Percentiles rank a stretch among this genome's conserved stretches.
Evolutionary conservation across 2,329 filamentous ascomycete genomes (phyloP).

Genomic region (Lithohypha guttulata): DNA sequence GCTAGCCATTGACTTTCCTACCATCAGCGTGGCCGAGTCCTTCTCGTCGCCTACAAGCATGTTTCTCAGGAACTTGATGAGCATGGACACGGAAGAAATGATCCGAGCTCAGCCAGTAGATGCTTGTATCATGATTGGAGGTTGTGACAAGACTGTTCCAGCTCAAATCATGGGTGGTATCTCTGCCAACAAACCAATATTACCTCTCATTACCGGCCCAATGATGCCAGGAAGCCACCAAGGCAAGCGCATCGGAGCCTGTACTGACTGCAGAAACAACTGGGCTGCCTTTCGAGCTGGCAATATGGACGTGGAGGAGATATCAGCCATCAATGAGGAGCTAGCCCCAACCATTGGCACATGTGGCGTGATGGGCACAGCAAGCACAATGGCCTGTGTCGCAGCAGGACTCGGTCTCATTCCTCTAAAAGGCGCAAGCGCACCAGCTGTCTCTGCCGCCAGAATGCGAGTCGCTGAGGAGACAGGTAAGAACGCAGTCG

Average conservation of each 20-base stretch:
- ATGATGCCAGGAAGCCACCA: conserved; percentile 60
- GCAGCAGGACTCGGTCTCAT: conserved; percentile 44
- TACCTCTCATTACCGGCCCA: conserved; percentile 59
- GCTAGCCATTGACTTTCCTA: conserved; percentile 61
- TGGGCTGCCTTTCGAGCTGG: conserved; percentile 61
- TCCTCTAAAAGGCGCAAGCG: conserved; percentile 42
- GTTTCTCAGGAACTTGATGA: conserved; percentile 65
- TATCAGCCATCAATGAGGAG: conserved; percentile 59
- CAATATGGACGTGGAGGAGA: conserved; percentile 60
- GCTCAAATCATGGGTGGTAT: conserved; percentile 68
- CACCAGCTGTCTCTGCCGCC: conserved; percentile 43
- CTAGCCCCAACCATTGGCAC: conserved; percentile 57
- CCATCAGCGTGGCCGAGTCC: conserved; percentile 59
- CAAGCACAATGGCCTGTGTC: conserved; percentile 47
- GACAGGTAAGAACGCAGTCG: conserved; percentile 41
- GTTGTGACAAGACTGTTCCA: conserved; percentile 64
- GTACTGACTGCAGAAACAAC: conserved; percentile 63
- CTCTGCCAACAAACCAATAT: conserved; percentile 60
- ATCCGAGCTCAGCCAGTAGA: conserved; percentile 61
- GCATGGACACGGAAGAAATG: conserved; percentile 74
- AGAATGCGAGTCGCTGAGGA: conserved; percentile 44
- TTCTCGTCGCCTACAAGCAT: conserved; percentile 64
- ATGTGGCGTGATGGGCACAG: conserved; percentile 49
- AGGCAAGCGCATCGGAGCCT: conserved; percentile 57
- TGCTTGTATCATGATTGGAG: conserved; percentile 56